A percentile compares a stretch with the other conserved stretches of the same genome.
phyloP scores from a whole-genome alignment of 2,329 filamentous ascomycete species.

The Fusarium sp. region DNA sequence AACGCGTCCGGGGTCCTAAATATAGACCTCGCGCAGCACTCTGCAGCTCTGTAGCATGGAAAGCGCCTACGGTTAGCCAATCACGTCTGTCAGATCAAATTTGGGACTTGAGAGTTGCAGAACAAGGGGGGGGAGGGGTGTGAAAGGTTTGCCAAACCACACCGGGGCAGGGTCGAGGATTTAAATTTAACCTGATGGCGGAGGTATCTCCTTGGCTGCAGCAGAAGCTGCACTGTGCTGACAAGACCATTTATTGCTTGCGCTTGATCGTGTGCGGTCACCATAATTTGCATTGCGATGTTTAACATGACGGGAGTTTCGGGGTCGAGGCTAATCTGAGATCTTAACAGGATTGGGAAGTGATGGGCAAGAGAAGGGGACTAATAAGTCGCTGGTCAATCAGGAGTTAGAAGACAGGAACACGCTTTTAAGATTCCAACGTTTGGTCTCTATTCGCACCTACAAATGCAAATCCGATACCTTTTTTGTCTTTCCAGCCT shows the following conservation, averaged over 20 bases:
- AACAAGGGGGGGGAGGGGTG: conserved; percentile 12
- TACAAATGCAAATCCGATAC: conserved; percentile 15
- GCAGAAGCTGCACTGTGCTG: conserved; percentile 40
- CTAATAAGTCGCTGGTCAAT: conserved; percentile 7
- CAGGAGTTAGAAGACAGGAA: conserved; percentile 25
- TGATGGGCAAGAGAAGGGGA: conserved; percentile 24
- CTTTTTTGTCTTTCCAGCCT: conserved; percentile 15
- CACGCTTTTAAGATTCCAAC: conserved; percentile 26
- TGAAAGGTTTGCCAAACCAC: neutral
- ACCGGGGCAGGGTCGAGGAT: conserved; percentile 35
- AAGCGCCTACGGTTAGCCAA: conserved; percentile 53
- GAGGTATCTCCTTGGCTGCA: conserved; percentile 33
- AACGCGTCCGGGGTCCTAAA: conserved; percentile 52
- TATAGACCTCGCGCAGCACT: conserved; percentile 49
- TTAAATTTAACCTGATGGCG: conserved; percentile 48
- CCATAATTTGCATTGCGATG: conserved; percentile 22
- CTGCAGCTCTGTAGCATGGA: conserved; percentile 44
- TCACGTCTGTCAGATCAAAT: conserved; percentile 46
- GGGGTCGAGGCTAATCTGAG: conserved; percentile 30
- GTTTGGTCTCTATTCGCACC: neutral
- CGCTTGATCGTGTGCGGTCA: conserved; percentile 16
- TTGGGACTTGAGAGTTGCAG: conserved; percentile 45
- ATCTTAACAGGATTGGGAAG: conserved; percentile 37
- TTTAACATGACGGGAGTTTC: conserved; percentile 14
- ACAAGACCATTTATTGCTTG: conserved; percentile 9